phyloP scores from a whole-genome alignment of 176 grass and related monocot genomes.

The Cenchrus americanus region DNA sequence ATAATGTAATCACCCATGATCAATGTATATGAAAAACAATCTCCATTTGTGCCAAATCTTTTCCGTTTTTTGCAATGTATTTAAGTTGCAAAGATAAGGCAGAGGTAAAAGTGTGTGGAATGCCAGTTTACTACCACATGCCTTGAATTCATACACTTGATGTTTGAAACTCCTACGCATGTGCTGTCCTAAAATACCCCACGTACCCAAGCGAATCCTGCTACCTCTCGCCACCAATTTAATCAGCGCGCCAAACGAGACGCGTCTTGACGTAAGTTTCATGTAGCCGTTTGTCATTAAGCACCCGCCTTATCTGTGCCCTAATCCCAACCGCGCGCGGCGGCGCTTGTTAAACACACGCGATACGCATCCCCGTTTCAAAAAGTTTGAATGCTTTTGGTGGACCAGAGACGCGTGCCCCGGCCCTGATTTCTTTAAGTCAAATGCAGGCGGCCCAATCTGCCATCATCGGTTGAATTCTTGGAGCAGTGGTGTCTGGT shows the following conservation, averaged over 20 bases:
- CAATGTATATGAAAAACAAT: too few relatives aligned
- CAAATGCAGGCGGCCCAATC: neutral
- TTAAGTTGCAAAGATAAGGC: too few relatives aligned
- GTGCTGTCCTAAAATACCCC: neutral
- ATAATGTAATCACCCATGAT: too few relatives aligned
- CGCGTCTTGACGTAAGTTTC: neutral
- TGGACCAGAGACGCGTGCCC: neutral
- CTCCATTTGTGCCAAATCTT: too few relatives aligned
- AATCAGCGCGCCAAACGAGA: conserved; percentile 29
- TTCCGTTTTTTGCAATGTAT: too few relatives aligned
- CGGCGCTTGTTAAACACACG: conserved; percentile 15
- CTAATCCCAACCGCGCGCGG: neutral
- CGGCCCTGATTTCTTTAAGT: conserved; percentile 1
- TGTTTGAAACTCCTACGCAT: conserved; percentile 28
- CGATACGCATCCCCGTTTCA: conserved; percentile 7
- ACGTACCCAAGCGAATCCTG: neutral
- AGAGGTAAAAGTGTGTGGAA: too few relatives aligned
- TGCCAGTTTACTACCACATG: too few relatives aligned
- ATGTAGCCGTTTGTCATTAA: conserved; percentile 43
- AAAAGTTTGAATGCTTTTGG: conserved; percentile 6
- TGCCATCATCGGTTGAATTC: conserved; percentile 28
- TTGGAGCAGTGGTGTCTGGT: conserved; percentile 2
- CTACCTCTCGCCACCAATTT: neutral
- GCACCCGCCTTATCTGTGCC: conserved; percentile 27
- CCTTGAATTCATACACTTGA: neutral